Evolutionary conservation across 345 rosid species (phyloP).

Genomic region (Hibiscus mutabilis): DNA sequence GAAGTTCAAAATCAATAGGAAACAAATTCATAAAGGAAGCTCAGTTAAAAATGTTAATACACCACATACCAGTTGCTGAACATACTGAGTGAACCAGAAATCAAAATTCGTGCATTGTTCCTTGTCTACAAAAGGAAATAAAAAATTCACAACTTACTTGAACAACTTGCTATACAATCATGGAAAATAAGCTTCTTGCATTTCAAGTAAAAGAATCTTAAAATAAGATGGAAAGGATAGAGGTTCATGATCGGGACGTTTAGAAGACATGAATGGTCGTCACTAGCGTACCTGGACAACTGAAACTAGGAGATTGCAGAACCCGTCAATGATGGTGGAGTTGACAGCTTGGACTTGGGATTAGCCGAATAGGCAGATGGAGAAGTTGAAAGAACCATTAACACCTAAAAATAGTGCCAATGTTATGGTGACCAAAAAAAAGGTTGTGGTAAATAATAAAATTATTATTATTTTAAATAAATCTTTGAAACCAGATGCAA

Average conservation of each 20-base stretch:
- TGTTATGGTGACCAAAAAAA: background rate
- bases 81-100: conserved; percentile 54
- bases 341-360: conserved; percentile 46
- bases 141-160: background rate
- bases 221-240: background rate
- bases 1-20: background rate
- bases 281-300: conserved; percentile 42
- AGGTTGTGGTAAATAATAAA: background rate
- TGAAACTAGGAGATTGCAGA: conserved; percentile 64
- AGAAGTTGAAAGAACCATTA: conserved; percentile 63
- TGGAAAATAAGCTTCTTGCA: background rate
- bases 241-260: background rate
- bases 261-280: background rate
- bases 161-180: too few species aligned
- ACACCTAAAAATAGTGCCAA: conserved; percentile 28
- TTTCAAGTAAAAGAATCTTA: background rate
- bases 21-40: conserved; percentile 6
- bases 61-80: conserved; percentile 49
- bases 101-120: conserved; percentile 62
- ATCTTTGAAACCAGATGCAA: background rate
- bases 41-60: background rate
- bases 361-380: conserved; percentile 67
- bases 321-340: conserved; percentile 58
- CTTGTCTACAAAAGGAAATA: conserved; percentile 40
- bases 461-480: background rate